phyloP scores from a whole-genome alignment of 352 stramenopile genomes.

The Globisporangium nagaii region DNA sequence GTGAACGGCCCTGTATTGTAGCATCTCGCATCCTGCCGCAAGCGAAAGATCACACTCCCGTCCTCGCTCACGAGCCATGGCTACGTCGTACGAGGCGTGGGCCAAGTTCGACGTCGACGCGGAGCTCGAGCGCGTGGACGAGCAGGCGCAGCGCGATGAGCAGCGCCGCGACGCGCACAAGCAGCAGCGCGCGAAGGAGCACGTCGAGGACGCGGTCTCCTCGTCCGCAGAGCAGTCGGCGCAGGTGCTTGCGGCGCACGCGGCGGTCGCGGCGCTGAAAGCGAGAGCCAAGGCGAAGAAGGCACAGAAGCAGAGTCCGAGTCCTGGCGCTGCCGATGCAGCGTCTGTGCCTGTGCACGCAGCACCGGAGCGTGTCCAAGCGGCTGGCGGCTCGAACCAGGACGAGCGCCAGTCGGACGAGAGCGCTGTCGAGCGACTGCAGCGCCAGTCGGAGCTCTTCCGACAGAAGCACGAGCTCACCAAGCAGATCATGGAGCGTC shows the following conservation, averaged over 20 bases:
- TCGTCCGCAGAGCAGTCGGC: conserved; percentile 42
- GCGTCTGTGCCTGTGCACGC: not conserved
- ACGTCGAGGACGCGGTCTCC: conserved; percentile 38
- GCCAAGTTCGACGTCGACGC: conserved; percentile 62
- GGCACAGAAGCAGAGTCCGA: not conserved
- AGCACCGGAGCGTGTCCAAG: too few species aligned
- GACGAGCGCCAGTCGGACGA: not conserved
- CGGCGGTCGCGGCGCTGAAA: conserved; percentile 60
- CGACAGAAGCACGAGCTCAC: conserved; percentile 48
- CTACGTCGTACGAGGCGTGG: conserved; percentile 51
- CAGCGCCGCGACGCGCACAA: conserved; percentile 26
- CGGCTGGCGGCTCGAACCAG: not conserved
- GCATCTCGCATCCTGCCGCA: too few species aligned
- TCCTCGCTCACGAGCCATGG: too few species aligned
- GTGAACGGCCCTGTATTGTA: too few species aligned
- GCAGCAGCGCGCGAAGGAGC: conserved; percentile 39
- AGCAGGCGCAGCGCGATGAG: conserved; percentile 21
- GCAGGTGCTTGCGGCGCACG: conserved; percentile 56
- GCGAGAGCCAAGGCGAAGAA: conserved; percentile 23
- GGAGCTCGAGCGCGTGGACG: conserved; percentile 52
- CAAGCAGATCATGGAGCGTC: conserved; percentile 32
- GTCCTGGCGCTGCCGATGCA: not conserved
- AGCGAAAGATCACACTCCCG: too few species aligned
- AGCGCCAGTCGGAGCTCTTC: conserved; percentile 29
- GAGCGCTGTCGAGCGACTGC: conserved; percentile 14